Conservation (phyloP, 192 early-diverging fungal species). For the Backusella australiensis region DNA sequence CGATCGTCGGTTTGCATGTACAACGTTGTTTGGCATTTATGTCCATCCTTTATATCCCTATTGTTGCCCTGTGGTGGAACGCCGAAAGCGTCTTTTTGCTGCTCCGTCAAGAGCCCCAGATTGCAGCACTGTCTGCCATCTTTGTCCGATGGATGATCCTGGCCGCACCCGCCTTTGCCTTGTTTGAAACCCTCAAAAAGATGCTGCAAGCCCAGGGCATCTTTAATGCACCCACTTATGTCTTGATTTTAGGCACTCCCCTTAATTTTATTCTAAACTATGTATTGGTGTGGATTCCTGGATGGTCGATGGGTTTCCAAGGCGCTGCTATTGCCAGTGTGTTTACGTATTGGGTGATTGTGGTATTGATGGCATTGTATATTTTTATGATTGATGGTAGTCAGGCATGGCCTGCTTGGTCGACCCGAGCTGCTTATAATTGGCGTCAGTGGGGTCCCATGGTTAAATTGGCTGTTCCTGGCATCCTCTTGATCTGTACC, state of each 20-base stretch:
- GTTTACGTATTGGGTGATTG: conserved; percentile 62
- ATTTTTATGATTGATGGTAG: conserved; percentile 50
- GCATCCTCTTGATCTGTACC: conserved; percentile 71
- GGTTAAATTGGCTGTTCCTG: conserved; percentile 67
- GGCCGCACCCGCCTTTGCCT: conserved; percentile 69
- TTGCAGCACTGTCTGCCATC: conserved; percentile 60
- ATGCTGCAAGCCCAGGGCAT: conserved; percentile 87
- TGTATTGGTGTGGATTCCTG: conserved; percentile 58
- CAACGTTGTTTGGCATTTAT: conserved; percentile 83
- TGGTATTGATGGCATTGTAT: conserved; percentile 53
- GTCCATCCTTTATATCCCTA: conserved; percentile 59
- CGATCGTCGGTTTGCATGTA: conserved; percentile 66
- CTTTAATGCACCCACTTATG: conserved; percentile 59
- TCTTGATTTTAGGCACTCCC: conserved; percentile 59
- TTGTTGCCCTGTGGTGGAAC: conserved; percentile 63
- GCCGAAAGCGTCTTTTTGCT: conserved; percentile 71
- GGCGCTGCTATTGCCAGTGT: conserved; percentile 71
- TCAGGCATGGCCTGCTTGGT: conserved; percentile 73
- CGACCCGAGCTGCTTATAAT: conserved; percentile 41
- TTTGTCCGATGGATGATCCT: conserved; percentile 69
- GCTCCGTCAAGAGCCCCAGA: conserved; percentile 68
- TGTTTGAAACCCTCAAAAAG: conserved; percentile 82
- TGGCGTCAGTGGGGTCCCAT: conserved; percentile 46
- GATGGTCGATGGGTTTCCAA: conserved; percentile 52
- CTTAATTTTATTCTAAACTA: conserved; percentile 66